Evolutionary conservation across 371 early-diverging fungal species (phyloP).

Genomic region (Rhizopus stolonifer): DNA sequence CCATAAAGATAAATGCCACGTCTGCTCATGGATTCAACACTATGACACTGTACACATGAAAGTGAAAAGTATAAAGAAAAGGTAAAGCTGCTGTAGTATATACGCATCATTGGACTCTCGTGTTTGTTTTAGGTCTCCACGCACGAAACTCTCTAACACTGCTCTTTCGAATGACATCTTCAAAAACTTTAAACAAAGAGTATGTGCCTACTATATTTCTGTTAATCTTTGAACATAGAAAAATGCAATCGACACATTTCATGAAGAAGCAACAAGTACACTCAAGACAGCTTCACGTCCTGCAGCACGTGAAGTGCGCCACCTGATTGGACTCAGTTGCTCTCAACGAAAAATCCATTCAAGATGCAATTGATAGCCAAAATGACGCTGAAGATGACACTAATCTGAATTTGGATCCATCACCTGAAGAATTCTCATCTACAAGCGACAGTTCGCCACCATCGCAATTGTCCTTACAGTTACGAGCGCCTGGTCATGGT

Average conservation of each 20-base stretch:
- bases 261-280: conserved; percentile 10
- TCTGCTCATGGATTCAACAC: conserved; percentile 7
- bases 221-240: conserved; percentile 2
- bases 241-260: conserved; percentile 2
- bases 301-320: conserved; percentile 9
- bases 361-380: conserved; percentile 13
- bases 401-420: conserved; percentile 9
- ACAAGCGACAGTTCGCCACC: conserved; percentile 7
- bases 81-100: conserved; percentile 5
- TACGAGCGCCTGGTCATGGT: conserved; percentile 12
- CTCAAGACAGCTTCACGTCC: conserved; percentile 4
- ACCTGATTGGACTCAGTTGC: neutral
- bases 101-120: conserved; percentile 2
- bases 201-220: conserved; percentile 7
- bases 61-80: conserved; percentile 7
- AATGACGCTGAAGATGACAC: conserved; percentile 14
- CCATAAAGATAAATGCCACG: conserved; percentile 7
- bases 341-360: conserved; percentile 2
- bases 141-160: conserved; percentile 1
- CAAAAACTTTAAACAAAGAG: conserved; percentile 11
- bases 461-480: conserved; percentile 10
- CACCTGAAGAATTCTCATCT: conserved; percentile 10
- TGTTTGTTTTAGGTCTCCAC: conserved; percentile 5
- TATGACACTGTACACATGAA: conserved; percentile 6
- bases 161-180: conserved; percentile 13